These are phyloP conservation scores for Pisolithus thermaeus DNA, from an alignment of 1,284 basidiomycete genomes.

Conservation along the genomic window DNA sequence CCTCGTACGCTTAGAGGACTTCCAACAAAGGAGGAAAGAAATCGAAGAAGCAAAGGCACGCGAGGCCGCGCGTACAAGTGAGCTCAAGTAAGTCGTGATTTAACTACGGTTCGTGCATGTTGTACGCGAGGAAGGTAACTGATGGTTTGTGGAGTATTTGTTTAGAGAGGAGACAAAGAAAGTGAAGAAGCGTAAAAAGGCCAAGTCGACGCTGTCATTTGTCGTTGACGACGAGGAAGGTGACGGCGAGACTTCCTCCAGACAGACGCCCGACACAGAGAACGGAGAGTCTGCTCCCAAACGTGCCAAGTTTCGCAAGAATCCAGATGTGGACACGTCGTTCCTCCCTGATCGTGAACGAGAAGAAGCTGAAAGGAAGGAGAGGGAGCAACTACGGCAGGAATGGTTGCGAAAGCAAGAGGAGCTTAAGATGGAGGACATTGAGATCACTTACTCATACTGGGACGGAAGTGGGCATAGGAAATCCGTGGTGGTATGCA, in stretches of 20 bases:
- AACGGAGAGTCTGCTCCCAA: slow-evolving; percentile 49
- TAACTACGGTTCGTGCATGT: not conserved
- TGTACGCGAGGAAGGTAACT: slow-evolving; percentile 37
- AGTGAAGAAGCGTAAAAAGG: slow-evolving; percentile 81
- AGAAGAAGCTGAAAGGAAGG: slow-evolving; percentile 84
- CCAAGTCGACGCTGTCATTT: slow-evolving; percentile 85
- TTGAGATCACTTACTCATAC: slow-evolving; percentile 92
- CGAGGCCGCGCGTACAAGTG: slow-evolving; percentile 78
- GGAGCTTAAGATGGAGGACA: slow-evolving; percentile 80
- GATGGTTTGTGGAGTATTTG: slow-evolving; percentile 71
- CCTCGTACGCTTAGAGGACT: slow-evolving; percentile 89
- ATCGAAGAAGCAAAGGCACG: slow-evolving; percentile 90
- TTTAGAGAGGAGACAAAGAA: slow-evolving; percentile 85
- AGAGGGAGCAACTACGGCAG: slow-evolving; percentile 84
- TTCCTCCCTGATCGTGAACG: slow-evolving; percentile 97
- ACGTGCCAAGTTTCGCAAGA: slow-evolving; percentile 83
- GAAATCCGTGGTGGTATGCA: slow-evolving; percentile 81
- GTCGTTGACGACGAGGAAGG: slow-evolving; percentile 74
- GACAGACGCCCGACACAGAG: slow-evolving; percentile 31
- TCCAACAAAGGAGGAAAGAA: slow-evolving; percentile 82
- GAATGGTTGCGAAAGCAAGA: slow-evolving; percentile 92
- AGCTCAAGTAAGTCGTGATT: slow-evolving; percentile 66
- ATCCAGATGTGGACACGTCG: slow-evolving; percentile 95
- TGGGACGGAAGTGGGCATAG: slow-evolving; percentile 99
- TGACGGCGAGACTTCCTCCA: slow-evolving; percentile 33